Conservation (phyloP, 345 rosid species). For the Eucalyptus polyanthemos region DNA sequence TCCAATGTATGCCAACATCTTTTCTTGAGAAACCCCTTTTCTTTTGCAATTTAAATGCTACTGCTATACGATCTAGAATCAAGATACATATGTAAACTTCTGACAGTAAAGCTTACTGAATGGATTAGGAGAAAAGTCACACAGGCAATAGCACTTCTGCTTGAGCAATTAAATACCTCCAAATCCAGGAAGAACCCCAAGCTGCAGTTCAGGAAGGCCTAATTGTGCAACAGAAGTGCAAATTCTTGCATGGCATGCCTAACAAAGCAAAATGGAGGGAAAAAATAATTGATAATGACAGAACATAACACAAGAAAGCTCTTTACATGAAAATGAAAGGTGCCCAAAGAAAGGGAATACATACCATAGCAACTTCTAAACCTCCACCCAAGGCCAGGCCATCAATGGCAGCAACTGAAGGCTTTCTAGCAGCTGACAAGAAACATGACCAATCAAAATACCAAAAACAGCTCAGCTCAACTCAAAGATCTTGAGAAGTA, state of each 20-base stretch:
- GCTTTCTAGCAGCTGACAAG: conserved; percentile 70
- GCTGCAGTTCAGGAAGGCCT: conserved; percentile 94
- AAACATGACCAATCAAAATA: background rate
- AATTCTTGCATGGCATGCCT: conserved; percentile 94
- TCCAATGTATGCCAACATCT: background rate
- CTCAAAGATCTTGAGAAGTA: background rate
- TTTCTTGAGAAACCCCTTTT: background rate
- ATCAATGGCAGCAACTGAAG: conserved; percentile 96
- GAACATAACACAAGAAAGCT: background rate
- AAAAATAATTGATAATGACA: background rate
- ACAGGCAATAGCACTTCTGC: background rate
- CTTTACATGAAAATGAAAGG: background rate
- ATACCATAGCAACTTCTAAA: conserved; percentile 87
- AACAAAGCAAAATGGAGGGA: background rate
- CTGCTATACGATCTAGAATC: background rate
- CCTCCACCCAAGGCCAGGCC: conserved; percentile 99
- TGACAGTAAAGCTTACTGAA: background rate
- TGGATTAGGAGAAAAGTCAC: background rate
- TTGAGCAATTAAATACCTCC: conserved; percentile 46
- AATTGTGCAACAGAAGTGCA: conserved; percentile 75
- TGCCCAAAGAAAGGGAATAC: background rate
- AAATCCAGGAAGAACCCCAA: conserved; percentile 94
- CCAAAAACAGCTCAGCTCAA: background rate
- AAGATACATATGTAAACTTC: background rate
- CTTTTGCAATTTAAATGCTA: background rate